Evolutionary conservation across 2,329 filamentous ascomycete species (phyloP).

Genomic region (Colletotrichum theobromicola): DNA sequence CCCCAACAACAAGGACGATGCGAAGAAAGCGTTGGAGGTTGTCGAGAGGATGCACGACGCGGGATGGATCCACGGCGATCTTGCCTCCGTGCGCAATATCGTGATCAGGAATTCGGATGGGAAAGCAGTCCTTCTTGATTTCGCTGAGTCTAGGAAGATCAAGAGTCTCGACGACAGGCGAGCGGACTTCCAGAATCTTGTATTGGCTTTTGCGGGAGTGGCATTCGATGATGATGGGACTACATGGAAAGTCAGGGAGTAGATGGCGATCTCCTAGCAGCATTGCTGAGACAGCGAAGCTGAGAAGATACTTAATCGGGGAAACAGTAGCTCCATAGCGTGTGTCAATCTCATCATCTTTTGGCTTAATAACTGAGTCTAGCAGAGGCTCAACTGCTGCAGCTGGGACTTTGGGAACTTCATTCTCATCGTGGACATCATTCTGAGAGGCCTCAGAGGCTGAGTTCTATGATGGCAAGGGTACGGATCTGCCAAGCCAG

Average conservation of each 20-base stretch:
- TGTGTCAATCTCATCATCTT: too few relatives aligned
- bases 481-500: background rate
- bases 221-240: background rate
- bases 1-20: background rate
- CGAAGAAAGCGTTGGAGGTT: background rate
- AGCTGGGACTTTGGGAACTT: accelerated
- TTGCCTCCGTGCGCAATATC: background rate
- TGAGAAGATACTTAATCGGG: accelerated
- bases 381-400: too few relatives aligned
- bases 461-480: background rate
- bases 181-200: background rate
- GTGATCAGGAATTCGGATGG: background rate
- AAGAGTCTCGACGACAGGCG: background rate
- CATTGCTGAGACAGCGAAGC: accelerated
- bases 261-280: background rate
- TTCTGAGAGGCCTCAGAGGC: background rate
- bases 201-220: background rate
- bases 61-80: background rate
- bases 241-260: background rate
- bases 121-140: background rate
- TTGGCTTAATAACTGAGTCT: too few relatives aligned
- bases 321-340: too few relatives aligned
- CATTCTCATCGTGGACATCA: background rate
- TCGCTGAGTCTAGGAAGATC: background rate
- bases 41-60: background rate